Conservation (phyloP, 345 rosid species). For the Aquilaria yunnanensis region DNA sequence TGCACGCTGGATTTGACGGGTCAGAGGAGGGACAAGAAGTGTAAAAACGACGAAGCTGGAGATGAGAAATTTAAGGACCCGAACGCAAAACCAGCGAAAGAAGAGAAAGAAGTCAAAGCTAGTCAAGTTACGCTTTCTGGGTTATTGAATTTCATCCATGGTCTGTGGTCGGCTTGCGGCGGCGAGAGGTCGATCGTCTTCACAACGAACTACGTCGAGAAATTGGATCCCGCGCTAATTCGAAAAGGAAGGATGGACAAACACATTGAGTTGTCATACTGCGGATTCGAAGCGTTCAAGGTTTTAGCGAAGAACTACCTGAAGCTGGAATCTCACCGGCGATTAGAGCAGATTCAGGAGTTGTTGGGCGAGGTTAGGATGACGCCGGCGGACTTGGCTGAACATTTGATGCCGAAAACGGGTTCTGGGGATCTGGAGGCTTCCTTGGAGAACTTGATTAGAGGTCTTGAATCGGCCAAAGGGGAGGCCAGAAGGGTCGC, state of each 20-base stretch:
- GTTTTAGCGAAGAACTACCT: slow-evolving; percentile 30
- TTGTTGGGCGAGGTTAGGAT: slow-evolving; percentile 27
- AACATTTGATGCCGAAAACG: slow-evolving; percentile 36
- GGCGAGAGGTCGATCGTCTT: slow-evolving; percentile 34
- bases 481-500: slow-evolving; percentile 6
- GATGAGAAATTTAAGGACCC: background rate
- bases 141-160: slow-evolving; percentile 40
- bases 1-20: slow-evolving; percentile 37
- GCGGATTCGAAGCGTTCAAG: slow-evolving; percentile 38
- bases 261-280: slow-evolving; percentile 39
- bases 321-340: slow-evolving; percentile 25
- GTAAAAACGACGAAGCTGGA: background rate
- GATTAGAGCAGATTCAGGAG: slow-evolving; percentile 16
- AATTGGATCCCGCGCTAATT: slow-evolving; percentile 41
- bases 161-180: slow-evolving; percentile 43
- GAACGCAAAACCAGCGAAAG: slow-evolving; percentile 1
- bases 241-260: slow-evolving; percentile 43
- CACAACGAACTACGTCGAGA: slow-evolving; percentile 29
- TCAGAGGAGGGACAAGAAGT: slow-evolving; percentile 15
- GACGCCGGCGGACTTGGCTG: slow-evolving; percentile 39
- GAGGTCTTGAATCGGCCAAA: slow-evolving; percentile 24
- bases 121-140: slow-evolving; percentile 38
- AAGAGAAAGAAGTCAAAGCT: background rate
- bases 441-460: slow-evolving; percentile 27
- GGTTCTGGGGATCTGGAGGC: slow-evolving; percentile 17